Base-by-base conservation (phyloP, 1,284 basidiomycete genomes). In the Pholiota adiposa region DNA sequence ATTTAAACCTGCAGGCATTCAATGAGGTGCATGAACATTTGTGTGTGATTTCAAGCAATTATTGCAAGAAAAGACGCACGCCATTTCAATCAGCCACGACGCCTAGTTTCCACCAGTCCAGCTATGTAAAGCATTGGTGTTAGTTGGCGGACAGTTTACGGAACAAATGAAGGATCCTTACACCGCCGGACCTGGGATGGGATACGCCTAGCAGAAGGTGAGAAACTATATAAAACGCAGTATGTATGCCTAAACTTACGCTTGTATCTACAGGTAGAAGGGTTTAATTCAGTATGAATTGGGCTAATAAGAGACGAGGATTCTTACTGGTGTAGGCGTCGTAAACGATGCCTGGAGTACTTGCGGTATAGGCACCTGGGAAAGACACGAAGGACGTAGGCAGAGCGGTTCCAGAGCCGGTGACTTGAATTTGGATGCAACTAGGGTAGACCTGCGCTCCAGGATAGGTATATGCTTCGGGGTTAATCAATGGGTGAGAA, bases 361-460 rank as follows among this genome's bases (percentile, higher is more conserved):
- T 69, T 1, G 74, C 64, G 7, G 78, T 81, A 65, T 84, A 84
- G 3, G 83, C 82, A 27, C 77, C 77, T 33, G 83, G 83, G 77
- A 85, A 84, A 3, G 82, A 77, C 8, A 85, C 83, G 31, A 84
- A 77, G 0, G 77, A 75, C 1, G 77, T 79, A 3, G 82, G 83
- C 14, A 80, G 65, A 3, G 77, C 76, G 6, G 72, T 79, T 16
- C 82, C 83, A 8, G 77, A 79, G 6, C 83, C 83, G 4, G 79
- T 83, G 0, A 84, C 81, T 63, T 81, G 59, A 40, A 84, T 68
- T 61, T 85, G 82, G 29, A 83, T 81, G 65, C 82, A 83, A 16
- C 76, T 77, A 2, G 82, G 82, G 63, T 82, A 84, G 51, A 80
- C 55, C 59, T 79, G 76, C 7, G 67, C 75, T 43, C 77, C 79